Conservation (phyloP, 228 moss, liverwort and hornwort species). For the Sphagnum magellanicum region DNA sequence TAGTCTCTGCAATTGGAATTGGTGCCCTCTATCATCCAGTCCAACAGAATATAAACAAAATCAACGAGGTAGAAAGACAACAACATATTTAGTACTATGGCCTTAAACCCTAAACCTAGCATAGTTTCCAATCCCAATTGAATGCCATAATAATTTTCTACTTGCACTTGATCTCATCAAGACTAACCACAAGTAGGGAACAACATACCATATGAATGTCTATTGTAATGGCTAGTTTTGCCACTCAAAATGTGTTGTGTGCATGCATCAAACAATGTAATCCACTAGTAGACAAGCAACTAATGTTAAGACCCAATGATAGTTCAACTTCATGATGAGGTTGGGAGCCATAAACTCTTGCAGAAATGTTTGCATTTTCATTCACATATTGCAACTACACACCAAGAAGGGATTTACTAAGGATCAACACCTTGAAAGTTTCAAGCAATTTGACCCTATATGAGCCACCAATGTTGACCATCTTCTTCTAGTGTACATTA, state of each 20-base stretch:
- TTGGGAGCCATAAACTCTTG: conserved; percentile 45
- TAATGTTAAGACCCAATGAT: conserved; percentile 44
- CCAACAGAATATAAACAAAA: no score
- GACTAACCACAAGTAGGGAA: no score
- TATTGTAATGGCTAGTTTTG: conserved; percentile 10
- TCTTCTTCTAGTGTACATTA: not conserved
- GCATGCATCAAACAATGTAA: conserved; percentile 34
- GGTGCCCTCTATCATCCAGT: no score
- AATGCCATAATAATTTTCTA: no score
- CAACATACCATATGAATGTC: no score
- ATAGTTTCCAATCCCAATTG: no score
- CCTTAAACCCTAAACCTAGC: no score
- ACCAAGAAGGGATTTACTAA: conserved; percentile 2
- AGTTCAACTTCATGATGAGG: conserved; percentile 43
- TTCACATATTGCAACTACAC: conserved; percentile 50
- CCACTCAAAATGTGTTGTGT: conserved; percentile 16
- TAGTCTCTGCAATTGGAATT: no score
- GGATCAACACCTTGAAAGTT: not conserved
- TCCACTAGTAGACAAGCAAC: conserved; percentile 40
- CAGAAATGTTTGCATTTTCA: conserved; percentile 47
- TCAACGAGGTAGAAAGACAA: no score
- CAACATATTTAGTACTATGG: no score
- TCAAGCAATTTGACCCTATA: not conserved
- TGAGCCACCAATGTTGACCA: not conserved
- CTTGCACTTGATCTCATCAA: no score